phyloP scores from a whole-genome alignment of 2,329 filamentous ascomycete genomes.

The Sphaceloma murrayae region DNA sequence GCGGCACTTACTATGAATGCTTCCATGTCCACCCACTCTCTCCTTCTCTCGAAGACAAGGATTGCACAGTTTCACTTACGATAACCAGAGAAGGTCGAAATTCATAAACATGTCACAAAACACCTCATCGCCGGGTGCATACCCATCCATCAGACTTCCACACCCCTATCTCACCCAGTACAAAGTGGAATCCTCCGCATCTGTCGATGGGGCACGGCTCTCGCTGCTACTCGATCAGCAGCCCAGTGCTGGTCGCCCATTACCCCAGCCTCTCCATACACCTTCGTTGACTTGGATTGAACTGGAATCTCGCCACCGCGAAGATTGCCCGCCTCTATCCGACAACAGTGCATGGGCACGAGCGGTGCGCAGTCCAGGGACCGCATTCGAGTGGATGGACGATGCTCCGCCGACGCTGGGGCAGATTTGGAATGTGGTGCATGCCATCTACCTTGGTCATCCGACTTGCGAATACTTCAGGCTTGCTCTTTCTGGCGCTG shows the following conservation, averaged over 20 bases:
- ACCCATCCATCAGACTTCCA: slow-evolving; percentile 37
- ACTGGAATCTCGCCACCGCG: slow-evolving; percentile 23
- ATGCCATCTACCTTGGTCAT: slow-evolving; percentile 37
- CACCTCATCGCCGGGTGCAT: no score
- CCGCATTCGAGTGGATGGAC: slow-evolving; percentile 35
- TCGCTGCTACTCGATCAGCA: slow-evolving; percentile 31
- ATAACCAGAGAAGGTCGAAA: no score
- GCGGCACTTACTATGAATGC: no score
- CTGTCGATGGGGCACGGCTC: slow-evolving; percentile 25
- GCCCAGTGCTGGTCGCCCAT: slow-evolving; percentile 26
- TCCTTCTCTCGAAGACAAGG: no score
- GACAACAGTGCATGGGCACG: slow-evolving; percentile 36
- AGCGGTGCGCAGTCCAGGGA: slow-evolving; percentile 36
- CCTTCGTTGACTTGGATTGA: slow-evolving; percentile 33
- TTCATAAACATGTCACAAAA: no score
- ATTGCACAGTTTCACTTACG: no score
- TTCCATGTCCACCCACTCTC: no score
- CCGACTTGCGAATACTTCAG: slow-evolving; percentile 39
- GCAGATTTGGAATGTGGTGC: slow-evolving; percentile 40
- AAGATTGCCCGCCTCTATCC: slow-evolving; percentile 23
- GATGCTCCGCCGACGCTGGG: slow-evolving; percentile 33
- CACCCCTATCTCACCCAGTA: slow-evolving; percentile 40
- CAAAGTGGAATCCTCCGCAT: slow-evolving; percentile 29
- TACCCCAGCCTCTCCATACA: slow-evolving; percentile 33
- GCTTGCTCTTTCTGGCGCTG: slow-evolving; percentile 32